phyloP scores from a whole-genome alignment of 2,329 filamentous ascomycete species.

The Neonectria faginata region DNA sequence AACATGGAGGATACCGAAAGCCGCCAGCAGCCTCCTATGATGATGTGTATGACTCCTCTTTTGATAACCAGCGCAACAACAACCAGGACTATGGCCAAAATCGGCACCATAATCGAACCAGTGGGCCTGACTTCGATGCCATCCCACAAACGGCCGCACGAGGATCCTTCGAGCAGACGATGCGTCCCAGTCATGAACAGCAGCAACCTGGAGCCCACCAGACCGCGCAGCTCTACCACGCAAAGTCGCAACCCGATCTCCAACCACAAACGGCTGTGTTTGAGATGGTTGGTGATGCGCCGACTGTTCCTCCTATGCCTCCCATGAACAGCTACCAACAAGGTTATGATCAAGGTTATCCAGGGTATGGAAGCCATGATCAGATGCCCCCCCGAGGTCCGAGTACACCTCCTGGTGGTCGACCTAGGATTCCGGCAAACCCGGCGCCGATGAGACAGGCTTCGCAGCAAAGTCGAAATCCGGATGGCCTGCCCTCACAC shows the following conservation, averaged over 20 bases:
- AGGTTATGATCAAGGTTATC: constrained; percentile 43
- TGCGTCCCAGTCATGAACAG: constrained; percentile 55
- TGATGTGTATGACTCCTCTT: constrained; percentile 68
- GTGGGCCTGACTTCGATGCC: constrained; percentile 59
- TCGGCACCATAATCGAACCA: constrained; percentile 38
- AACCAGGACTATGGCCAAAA: constrained; percentile 41
- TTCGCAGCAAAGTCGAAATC: constrained; percentile 48
- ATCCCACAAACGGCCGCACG: constrained; percentile 48
- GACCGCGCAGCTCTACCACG: constrained; percentile 66
- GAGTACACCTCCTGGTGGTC: constrained; percentile 47
- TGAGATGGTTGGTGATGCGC: constrained; percentile 76
- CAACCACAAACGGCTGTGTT: constrained; percentile 76
- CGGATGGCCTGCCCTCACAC: constrained; percentile 67
- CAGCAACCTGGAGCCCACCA: constrained; percentile 63
- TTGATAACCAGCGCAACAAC: constrained; percentile 54
- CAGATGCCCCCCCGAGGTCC: constrained; percentile 47
- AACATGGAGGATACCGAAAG: constrained; percentile 46
- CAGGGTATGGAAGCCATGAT: constrained; percentile 41
- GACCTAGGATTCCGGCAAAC: constrained; percentile 9
- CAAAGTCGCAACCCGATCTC: constrained; percentile 76
- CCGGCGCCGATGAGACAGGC: constrained; percentile 32
- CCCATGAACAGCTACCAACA: constrained; percentile 46
- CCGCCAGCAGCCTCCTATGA: constrained; percentile 56
- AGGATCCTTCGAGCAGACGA: constrained; percentile 62
- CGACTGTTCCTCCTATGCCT: constrained; percentile 65